These are phyloP conservation scores for Termitomyces titanicus DNA, from an alignment of 768 basidiomycete species.

Conservation along the genomic window DNA sequence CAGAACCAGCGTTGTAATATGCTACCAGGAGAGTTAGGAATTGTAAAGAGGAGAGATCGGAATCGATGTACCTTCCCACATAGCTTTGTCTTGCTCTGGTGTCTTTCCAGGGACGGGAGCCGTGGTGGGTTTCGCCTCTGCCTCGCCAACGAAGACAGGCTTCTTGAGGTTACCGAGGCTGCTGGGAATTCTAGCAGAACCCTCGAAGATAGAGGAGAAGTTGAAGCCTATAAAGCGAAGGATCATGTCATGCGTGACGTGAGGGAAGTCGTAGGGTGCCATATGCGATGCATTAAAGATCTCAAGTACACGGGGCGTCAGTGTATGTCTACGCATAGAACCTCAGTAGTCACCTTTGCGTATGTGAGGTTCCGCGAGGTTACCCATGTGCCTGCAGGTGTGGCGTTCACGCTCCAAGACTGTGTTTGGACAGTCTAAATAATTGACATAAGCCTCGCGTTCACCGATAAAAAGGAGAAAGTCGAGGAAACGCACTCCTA, in stretches of 20 bases:
- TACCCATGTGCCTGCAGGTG: constrained; percentile 89
- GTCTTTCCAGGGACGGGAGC: constrained; percentile 49
- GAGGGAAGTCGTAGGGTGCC: constrained; percentile 86
- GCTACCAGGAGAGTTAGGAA: constrained; percentile 38
- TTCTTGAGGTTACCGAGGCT: constrained; percentile 73
- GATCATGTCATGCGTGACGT: constrained; percentile 95
- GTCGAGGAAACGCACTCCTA: constrained; percentile 59
- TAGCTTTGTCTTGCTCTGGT: constrained; percentile 76
- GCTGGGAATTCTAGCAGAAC: constrained; percentile 78
- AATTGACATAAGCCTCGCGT: not conserved
- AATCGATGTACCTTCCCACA: constrained; percentile 78
- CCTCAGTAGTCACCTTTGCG: constrained; percentile 58
- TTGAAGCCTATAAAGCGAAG: constrained; percentile 95
- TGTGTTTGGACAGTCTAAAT: constrained; percentile 62
- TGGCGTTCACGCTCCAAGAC: constrained; percentile 71
- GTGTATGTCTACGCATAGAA: not conserved
- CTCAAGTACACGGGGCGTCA: constrained; percentile 32
- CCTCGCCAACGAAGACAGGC: constrained; percentile 52
- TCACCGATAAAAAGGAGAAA: not conserved
- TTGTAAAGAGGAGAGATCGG: not conserved
- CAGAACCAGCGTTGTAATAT: constrained; percentile 94
- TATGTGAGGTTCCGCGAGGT: constrained; percentile 88
- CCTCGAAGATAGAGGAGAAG: constrained; percentile 75
- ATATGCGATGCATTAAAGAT: constrained; percentile 95
- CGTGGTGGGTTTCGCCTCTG: constrained; percentile 31